Conservation (phyloP, 352 stramenopile species). For the Phytophthora sp. region DNA sequence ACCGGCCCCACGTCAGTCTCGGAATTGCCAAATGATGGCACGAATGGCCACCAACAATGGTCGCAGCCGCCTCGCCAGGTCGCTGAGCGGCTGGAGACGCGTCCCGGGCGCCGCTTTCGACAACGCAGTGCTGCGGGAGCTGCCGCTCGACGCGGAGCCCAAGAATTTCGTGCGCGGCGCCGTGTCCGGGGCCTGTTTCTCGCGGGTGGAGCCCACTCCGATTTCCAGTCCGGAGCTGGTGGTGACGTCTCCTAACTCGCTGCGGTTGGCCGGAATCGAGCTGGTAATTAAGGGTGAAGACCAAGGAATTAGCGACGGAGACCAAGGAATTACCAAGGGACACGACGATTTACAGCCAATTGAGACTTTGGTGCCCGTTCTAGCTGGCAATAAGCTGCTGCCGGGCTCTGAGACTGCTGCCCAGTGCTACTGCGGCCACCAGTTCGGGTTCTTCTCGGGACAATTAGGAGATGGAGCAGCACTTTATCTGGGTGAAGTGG, state of each 20-base stretch:
- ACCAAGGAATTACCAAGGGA: not conserved
- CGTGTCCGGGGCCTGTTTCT: conserved; percentile 67
- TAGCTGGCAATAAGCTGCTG: conserved; percentile 81
- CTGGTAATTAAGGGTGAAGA: conserved; percentile 17
- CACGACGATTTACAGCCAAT: conserved; percentile 37
- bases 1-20: too few relatives aligned
- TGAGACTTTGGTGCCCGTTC: conserved; percentile 54
- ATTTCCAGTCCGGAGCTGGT: conserved; percentile 68
- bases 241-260: conserved; percentile 47
- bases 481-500: conserved; percentile 89
- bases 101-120: conserved; percentile 46
- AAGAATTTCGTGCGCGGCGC: conserved; percentile 57
- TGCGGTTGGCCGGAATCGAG: conserved; percentile 71
- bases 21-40: conserved; percentile 13
- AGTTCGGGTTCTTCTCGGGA: conserved; percentile 93
- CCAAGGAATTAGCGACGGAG: conserved; percentile 1
- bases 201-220: conserved; percentile 62
- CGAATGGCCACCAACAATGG: conserved; percentile 5
- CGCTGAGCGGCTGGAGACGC: conserved; percentile 53
- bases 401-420: conserved; percentile 76
- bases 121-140: conserved; percentile 66
- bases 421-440: conserved; percentile 93
- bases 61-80: conserved; percentile 15
- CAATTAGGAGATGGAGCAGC: conserved; percentile 92
- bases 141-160: conserved; percentile 63